Evolutionary conservation across 1,139 yeast genomes (phyloP), one percentile per base, ranked within the genome.

Genomic region (Ogataea hybrid): DNA sequence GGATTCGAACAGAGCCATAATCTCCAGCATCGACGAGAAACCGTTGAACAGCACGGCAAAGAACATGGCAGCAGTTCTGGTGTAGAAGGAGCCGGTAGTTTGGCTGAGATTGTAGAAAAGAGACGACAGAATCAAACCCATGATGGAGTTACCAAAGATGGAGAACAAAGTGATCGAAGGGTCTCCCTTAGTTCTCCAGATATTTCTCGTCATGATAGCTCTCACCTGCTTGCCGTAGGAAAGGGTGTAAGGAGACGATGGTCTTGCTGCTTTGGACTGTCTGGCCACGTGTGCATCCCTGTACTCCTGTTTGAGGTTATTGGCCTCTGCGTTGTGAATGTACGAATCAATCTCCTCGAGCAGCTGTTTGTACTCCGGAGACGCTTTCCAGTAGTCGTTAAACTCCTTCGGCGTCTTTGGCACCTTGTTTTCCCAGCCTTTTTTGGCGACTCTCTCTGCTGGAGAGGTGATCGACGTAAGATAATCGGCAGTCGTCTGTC

Each of bases 31-130:
- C 15, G 89, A 83, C 15, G 85, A 70, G 63, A 86, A 81, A 14
- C 90, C 87, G 61, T 85, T 84, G 65, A 82, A 84, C 56, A 86
- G 69, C 39, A 84, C 75, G 36, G 94, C 85, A 60, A 84, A 84
- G 67, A 85, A 87, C 68, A 87, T 64, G 20, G 84, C 73, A 18
- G 90, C 83, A 51, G 84, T 79, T 56, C 95, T 73, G 50, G 68
- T 73, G 59, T 75, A 84, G 61, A 85, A 82, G 2, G 85, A 74
- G 10, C 54, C 62, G 0, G 85, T 74, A 18, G 58, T 61, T 3
- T 60, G 53, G 3, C 59, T 63, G 51, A 82, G 58, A 55, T 85
- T 82, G 68, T 77, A 86, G 60, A 84, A 86, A 57, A 87, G 78
- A 1, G 95, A 85, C 3, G 90, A 76, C 42, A 85, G 65, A 47